Percentiles rank a stretch among this genome's conserved stretches.
These are phyloP conservation scores for Podila horticola DNA, from an alignment of 192 early-diverging fungal genomes.

Conservation along the genomic window DNA sequence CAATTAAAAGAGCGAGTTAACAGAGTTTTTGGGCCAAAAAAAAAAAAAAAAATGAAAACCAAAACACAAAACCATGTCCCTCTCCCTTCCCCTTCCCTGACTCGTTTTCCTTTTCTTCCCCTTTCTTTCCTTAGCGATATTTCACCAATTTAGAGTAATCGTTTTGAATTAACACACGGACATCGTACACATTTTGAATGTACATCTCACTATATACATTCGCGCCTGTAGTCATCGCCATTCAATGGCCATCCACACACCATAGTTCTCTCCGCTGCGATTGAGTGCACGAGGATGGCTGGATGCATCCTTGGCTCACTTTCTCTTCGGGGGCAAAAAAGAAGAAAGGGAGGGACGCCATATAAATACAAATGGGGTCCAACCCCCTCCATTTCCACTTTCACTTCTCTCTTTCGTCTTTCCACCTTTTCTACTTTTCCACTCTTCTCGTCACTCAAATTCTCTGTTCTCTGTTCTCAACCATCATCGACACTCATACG, in stretches of 20 bases:
- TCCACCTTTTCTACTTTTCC: too few relatives aligned
- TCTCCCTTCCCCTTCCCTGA: conserved; percentile 1
- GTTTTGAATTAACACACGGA: not conserved
- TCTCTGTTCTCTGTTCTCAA: too few relatives aligned
- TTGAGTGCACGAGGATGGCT: too few relatives aligned
- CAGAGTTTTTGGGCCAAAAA: too few relatives aligned
- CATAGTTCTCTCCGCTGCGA: too few relatives aligned
- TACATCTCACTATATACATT: not conserved
- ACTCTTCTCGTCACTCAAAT: too few relatives aligned
- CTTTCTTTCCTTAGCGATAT: not conserved
- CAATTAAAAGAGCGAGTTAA: too few relatives aligned
- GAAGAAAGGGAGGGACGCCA: not conserved
- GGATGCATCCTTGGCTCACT: not conserved
- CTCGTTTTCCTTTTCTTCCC: conserved; percentile 5
- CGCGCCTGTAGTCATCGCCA: too few relatives aligned
- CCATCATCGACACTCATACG: too few relatives aligned
- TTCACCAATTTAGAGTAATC: not conserved
- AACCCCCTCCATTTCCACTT: not conserved
- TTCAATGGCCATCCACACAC: too few relatives aligned
- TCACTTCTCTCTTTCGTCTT: not conserved
- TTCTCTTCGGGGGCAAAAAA: not conserved
- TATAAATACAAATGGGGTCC: not conserved
- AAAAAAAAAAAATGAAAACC: too few relatives aligned
- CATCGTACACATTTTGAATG: not conserved
- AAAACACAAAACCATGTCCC: not conserved